A percentile compares a stretch with the other conserved stretches of the same genome.
phyloP scores from a whole-genome alignment of 768 basidiomycete species.

The Pholiota molesta region DNA sequence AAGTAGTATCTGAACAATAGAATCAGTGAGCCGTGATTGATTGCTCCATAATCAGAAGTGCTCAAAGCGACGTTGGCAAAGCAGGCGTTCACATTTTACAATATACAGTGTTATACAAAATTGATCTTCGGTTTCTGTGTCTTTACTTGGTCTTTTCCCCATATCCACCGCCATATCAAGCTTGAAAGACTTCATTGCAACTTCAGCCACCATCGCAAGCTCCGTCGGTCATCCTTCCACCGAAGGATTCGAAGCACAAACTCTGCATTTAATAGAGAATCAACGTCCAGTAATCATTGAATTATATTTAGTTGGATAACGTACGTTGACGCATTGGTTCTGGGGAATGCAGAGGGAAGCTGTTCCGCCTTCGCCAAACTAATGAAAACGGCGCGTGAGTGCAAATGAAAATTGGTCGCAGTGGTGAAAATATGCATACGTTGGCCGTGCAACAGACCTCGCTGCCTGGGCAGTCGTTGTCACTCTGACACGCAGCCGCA shows the following conservation, averaged over 20 bases:
- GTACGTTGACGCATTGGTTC: conserved; percentile 3
- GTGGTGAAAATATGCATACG: background rate
- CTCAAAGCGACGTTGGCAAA: too few species aligned
- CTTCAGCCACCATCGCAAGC: conserved; percentile 9
- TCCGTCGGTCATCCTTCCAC: conserved; percentile 7
- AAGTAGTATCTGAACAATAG: too few species aligned
- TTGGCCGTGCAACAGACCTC: conserved; percentile 10
- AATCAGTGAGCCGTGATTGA: too few species aligned
- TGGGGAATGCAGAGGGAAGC: conserved; percentile 7
- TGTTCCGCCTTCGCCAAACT: conserved; percentile 8
- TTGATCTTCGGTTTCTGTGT: too few species aligned
- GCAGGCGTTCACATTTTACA: too few species aligned
- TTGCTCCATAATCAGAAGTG: too few species aligned
- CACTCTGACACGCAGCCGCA: background rate
- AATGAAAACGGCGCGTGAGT: too few species aligned
- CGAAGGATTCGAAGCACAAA: conserved; percentile 10
- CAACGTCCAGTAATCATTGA: background rate
- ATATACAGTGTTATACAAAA: too few species aligned
- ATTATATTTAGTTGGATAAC: background rate
- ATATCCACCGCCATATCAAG: background rate
- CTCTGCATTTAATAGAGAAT: background rate
- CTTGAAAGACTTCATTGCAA: background rate
- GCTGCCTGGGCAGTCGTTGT: conserved; percentile 8
- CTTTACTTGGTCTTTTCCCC: too few species aligned
- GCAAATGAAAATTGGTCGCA: too few species aligned